Base-by-base conservation (phyloP, 2,329 filamentous ascomycete genomes). In the Cryphonectria japonica region DNA sequence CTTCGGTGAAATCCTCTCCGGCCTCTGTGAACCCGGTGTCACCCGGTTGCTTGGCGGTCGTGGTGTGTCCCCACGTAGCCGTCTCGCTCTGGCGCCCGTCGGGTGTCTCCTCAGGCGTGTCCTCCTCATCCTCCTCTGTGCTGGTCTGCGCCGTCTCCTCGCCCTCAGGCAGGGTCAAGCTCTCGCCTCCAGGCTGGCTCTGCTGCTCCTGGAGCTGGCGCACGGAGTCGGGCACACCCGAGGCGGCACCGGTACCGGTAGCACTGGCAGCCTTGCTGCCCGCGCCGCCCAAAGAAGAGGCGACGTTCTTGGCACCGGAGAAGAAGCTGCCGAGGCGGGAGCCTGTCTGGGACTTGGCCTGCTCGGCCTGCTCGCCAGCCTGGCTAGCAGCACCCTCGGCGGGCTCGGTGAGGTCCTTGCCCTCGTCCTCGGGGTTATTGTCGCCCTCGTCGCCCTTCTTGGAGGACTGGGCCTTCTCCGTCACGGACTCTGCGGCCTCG, bases 371-470 rank as follows among this genome's bases (percentile, higher is more conserved):
- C 19, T 71, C 60, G 16, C 59, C 63, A 6, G 37, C 19, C 61
- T 65, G 41, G 26, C 65, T 19, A 13, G n/a, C 72, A 11, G 67
- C 69, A 7, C 70, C 60, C 19, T 74, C 74, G 37, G 63, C 74
- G 13, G 75, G 73, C 61, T 72, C 69, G 52, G 62, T 73, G 68
- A 70, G 68, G 52, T 74, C 71, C 64, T 74, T 73, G 50, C 75
- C 75, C 50, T 75, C 70, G 41, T 74, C 71, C 64, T 74, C 73
- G 41, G 75, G 75, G 43, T 75, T 69, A 29, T 72, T 67, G 39
- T 66, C 61, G 34, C 22, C 22, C 52, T 68, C 68, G 13, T n/a
- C 19, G 13, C 62, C 71, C 59, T 64, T 68, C 43, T 69, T 70
- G 39, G 68, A 65, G 32, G 68, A 70, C 57, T 59, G 26, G 4